Conservation (phyloP, 345 rosid genomes). For the Firmiana major region DNA sequence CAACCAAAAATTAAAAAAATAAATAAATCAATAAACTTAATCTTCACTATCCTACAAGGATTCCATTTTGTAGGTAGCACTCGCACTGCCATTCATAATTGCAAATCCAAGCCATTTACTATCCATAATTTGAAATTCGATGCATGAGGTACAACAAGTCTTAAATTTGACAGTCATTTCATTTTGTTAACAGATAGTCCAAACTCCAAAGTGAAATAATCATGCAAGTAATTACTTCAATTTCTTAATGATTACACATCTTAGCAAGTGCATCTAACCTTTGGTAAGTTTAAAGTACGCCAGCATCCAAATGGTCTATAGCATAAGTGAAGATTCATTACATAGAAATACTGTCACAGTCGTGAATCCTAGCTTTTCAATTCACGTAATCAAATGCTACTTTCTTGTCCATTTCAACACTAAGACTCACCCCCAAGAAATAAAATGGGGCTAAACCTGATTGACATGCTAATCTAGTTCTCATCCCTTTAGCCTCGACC, state of each 20-base stretch:
- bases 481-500: background rate
- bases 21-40: background rate
- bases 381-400: background rate
- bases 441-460: background rate
- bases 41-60: background rate
- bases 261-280: background rate
- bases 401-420: background rate
- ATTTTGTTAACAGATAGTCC: background rate
- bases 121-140: background rate
- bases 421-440: background rate
- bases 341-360: background rate
- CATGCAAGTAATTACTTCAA: background rate
- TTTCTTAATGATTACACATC: background rate
- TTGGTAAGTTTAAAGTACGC: background rate
- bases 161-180: background rate
- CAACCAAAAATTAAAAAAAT: too few species aligned
- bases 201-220: background rate
- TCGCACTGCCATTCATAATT: background rate
- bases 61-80: background rate
- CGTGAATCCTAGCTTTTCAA: background rate
- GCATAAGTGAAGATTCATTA: background rate
- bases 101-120: background rate
- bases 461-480: background rate
- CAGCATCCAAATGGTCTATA: background rate
- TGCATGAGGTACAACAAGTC: background rate